A percentile compares a stretch with the other conserved stretches of the same genome.
Evolutionary conservation across 2,329 filamentous ascomycete species (phyloP).

Genomic region (Pseudogymnoascus sp.): DNA sequence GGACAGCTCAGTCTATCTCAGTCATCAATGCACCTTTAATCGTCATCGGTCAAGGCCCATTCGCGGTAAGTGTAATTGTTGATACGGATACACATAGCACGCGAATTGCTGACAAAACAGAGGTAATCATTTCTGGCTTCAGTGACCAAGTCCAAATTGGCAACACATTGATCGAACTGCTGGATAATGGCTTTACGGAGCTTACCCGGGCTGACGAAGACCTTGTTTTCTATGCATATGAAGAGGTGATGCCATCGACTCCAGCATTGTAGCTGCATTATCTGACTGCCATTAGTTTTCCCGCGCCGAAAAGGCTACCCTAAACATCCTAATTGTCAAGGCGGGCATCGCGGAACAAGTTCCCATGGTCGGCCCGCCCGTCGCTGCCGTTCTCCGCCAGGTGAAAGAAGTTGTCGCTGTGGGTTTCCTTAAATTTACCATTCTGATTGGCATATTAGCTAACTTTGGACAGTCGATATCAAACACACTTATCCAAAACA

Average conservation of each 20-base stretch:
- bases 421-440: slow-evolving; percentile 14
- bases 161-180: background rate
- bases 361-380: slow-evolving; percentile 26
- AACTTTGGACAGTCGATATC: background rate
- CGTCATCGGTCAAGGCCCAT: background rate
- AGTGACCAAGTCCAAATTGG: background rate
- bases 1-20: background rate
- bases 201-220: background rate
- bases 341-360: slow-evolving; percentile 24
- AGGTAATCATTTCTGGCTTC: background rate
- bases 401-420: slow-evolving; percentile 25
- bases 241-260: background rate
- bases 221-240: background rate
- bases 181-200: background rate
- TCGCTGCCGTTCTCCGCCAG: slow-evolving; percentile 24
- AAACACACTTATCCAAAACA: background rate
- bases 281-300: slow-evolving; percentile 22
- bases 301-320: slow-evolving; percentile 26
- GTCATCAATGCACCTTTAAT: background rate
- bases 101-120: background rate
- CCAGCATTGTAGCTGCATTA: background rate
- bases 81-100: background rate
- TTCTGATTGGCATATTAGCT: background rate
- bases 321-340: slow-evolving; percentile 33
- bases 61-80: background rate